These are phyloP conservation scores for Endoconidiophora laricicola DNA, from an alignment of 2,329 filamentous ascomycete genomes.

Conservation along the genomic window DNA sequence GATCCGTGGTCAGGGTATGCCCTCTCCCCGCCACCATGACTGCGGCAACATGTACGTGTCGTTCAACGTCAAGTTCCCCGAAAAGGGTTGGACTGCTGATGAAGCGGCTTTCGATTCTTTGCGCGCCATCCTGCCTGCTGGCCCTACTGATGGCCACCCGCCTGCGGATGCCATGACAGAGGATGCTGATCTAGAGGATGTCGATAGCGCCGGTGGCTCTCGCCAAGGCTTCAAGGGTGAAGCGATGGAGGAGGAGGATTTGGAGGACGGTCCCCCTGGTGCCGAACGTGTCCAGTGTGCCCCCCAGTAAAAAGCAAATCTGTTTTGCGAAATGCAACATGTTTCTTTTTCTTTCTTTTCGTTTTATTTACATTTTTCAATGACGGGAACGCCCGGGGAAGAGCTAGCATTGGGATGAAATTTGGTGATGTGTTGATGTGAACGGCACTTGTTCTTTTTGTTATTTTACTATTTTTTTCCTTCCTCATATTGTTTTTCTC, in stretches of 20 bases:
- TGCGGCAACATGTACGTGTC: conserved; percentile 92
- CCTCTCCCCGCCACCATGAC: conserved; percentile 86
- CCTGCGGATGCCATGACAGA: conserved; percentile 83
- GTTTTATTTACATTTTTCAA: not conserved
- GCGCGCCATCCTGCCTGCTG: conserved; percentile 68
- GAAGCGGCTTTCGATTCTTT: conserved; percentile 60
- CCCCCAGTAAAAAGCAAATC: conserved; percentile 49
- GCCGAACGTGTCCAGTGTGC: conserved; percentile 74
- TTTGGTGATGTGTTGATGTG: not conserved
- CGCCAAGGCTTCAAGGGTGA: conserved; percentile 48
- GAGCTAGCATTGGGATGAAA: not conserved
- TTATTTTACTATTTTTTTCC: not conserved
- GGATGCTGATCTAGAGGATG: conserved; percentile 69
- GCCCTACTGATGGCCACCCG: conserved; percentile 43
- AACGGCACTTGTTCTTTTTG: not conserved
- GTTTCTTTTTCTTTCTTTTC: not conserved
- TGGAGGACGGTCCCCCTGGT: conserved; percentile 57
- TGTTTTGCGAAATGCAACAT: not conserved
- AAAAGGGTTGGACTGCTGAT: conserved; percentile 51
- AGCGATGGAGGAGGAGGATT: conserved; percentile 51
- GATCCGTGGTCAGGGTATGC: conserved; percentile 94
- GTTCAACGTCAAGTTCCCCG: conserved; percentile 94
- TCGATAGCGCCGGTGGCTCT: conserved; percentile 43
- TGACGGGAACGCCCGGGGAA: not conserved
- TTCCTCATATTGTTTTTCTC: not conserved